Evolutionary conservation across 805 yeast genomes (phyloP).

Genomic region (Kazachstania africana): DNA sequence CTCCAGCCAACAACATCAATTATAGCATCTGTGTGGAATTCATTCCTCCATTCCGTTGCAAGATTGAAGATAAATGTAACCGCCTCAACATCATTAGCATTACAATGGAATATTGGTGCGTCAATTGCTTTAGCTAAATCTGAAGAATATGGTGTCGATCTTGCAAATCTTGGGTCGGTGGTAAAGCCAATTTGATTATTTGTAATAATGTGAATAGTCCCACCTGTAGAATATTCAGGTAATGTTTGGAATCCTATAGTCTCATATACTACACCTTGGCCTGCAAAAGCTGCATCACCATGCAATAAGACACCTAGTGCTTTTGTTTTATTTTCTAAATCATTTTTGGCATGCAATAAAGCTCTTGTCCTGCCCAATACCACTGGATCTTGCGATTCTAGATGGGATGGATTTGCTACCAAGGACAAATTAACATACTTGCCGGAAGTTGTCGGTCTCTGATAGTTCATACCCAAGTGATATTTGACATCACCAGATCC

Average conservation of each 20-base stretch:
- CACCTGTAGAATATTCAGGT: slow-evolving; percentile 96
- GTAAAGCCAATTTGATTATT: slow-evolving; percentile 99
- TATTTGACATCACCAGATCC: slow-evolving; percentile 99
- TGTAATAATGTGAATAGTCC: slow-evolving; percentile 90
- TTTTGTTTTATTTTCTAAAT: slow-evolving; percentile 69
- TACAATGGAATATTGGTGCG: slow-evolving; percentile 98
- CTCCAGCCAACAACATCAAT: slow-evolving; percentile 97
- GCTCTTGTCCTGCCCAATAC: slow-evolving; percentile 97
- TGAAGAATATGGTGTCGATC: slow-evolving; percentile 96
- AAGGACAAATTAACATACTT: slow-evolving; percentile 88
- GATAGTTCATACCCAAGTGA: slow-evolving; percentile 98
- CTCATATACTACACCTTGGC: slow-evolving; percentile 98
- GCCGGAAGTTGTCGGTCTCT: slow-evolving; percentile 98
- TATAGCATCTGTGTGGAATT: slow-evolving; percentile 92
- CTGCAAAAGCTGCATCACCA: slow-evolving; percentile 99
- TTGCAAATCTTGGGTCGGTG: slow-evolving; percentile 93
- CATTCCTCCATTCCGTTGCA: slow-evolving; percentile 98
- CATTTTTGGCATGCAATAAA: slow-evolving; percentile 81
- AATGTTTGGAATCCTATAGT: slow-evolving; percentile 89
- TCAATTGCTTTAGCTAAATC: slow-evolving; percentile 94
- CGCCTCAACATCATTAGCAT: slow-evolving; percentile 95
- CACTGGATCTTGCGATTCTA: slow-evolving; percentile 98
- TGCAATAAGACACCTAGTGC: slow-evolving; percentile 89
- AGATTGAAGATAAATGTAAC: slow-evolving; percentile 82
- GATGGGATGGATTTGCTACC: slow-evolving; percentile 98